Percentiles rank a stretch among this genome's conserved stretches.
These are phyloP conservation scores for Umbelopsis isabellina DNA, from an alignment of 192 early-diverging fungal species.

Conservation along the genomic window DNA sequence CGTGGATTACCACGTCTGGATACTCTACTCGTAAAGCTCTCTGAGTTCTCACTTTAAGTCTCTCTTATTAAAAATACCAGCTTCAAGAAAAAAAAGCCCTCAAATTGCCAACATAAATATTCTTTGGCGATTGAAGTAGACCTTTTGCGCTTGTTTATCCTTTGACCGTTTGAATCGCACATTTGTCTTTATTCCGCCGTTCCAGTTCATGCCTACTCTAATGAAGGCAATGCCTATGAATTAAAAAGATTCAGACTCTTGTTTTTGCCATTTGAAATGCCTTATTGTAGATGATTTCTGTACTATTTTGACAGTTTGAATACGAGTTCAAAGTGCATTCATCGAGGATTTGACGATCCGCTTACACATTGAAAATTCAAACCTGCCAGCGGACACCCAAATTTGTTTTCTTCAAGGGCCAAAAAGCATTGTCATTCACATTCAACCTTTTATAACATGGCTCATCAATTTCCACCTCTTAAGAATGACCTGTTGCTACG, in stretches of 20 bases:
- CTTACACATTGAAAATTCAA: too few species aligned
- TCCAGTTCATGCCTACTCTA: neutral
- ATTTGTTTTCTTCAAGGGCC: neutral
- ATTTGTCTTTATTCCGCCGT: neutral
- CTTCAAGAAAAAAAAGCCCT: neutral
- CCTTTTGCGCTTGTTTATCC: constrained; percentile 9
- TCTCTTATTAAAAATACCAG: neutral
- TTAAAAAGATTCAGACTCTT: neutral
- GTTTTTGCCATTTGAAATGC: too few species aligned
- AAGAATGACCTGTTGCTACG: constrained; percentile 92
- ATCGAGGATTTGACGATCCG: neutral
- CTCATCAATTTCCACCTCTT: constrained; percentile 72
- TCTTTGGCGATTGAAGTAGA: neutral
- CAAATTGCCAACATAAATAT: neutral
- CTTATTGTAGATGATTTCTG: too few species aligned
- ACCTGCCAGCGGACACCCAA: neutral
- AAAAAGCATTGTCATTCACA: neutral
- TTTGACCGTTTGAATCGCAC: neutral
- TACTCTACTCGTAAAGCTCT: neutral
- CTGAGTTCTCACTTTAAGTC: neutral
- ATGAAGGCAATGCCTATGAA: neutral
- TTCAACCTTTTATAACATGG: neutral
- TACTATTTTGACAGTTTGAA: too few species aligned
- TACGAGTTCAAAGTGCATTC: neutral
- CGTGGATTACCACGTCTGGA: neutral